A percentile compares a stretch with the other conserved stretches of the same genome.
These are phyloP conservation scores for Diophrys appendiculata DNA, from an alignment of 73 alveolate species.

Conservation along the genomic window DNA sequence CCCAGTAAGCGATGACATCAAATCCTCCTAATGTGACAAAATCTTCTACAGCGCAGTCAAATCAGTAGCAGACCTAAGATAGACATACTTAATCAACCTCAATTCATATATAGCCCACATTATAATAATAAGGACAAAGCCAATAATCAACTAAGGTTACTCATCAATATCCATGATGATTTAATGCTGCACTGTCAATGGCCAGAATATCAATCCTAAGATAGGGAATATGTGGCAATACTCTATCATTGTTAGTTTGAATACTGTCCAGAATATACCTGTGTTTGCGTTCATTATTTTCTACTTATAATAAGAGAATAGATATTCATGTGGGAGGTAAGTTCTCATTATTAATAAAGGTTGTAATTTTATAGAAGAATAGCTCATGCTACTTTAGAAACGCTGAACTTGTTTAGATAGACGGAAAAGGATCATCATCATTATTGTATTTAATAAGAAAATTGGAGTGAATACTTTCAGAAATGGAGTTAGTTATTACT, in stretches of 20 bases:
- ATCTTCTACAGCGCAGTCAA: not conserved
- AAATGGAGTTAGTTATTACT: too few species aligned
- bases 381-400: not conserved
- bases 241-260: not conserved
- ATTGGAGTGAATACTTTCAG: not conserved
- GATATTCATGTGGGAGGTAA: not conserved
- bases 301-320: too few species aligned
- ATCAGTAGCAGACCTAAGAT: not conserved
- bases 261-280: not conserved
- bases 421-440: not conserved
- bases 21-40: too few species aligned
- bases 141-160: not conserved
- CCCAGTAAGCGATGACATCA: too few species aligned
- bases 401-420: not conserved
- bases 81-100: not conserved
- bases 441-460: not conserved
- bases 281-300: not conserved
- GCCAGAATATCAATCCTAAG: not conserved
- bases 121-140: not conserved
- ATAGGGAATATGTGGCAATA: not conserved
- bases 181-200: not conserved
- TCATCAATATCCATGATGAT: not conserved
- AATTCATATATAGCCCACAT: not conserved
- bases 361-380: not conserved
- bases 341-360: not conserved